A percentile compares a stretch with the other conserved stretches of the same genome.
These are phyloP conservation scores for Pseudognaphalium luteoalbum DNA, from an alignment of 129 eudicot species.

Conservation along the genomic window DNA sequence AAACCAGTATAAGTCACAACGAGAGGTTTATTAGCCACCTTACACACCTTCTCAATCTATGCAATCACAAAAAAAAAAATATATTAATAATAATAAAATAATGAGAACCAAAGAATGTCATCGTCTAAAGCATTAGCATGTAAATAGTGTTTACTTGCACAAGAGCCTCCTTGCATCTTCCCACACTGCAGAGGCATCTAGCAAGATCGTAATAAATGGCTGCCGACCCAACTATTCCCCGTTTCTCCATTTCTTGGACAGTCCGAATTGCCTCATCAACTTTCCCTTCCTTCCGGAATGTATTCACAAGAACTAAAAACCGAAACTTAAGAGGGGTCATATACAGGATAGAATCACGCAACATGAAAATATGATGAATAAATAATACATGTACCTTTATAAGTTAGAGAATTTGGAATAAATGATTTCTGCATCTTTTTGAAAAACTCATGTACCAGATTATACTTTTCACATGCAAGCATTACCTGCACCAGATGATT, in stretches of 20 bases:
- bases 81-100: background rate
- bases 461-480: slow-evolving; percentile 78
- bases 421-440: slow-evolving; percentile 62
- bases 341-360: slow-evolving; percentile 11
- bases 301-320: slow-evolving; percentile 71
- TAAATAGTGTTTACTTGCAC: slow-evolving; percentile 57
- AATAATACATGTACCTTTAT: slow-evolving; percentile 57
- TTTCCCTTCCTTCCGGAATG: slow-evolving; percentile 84
- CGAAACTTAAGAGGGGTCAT: background rate
- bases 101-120: background rate
- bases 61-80: background rate
- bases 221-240: slow-evolving; percentile 87
- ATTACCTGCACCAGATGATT: slow-evolving; percentile 57
- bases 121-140: background rate
- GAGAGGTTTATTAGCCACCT: slow-evolving; percentile 83
- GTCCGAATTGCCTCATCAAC: slow-evolving; percentile 63
- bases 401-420: slow-evolving; percentile 80
- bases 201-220: slow-evolving; percentile 92
- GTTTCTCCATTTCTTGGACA: slow-evolving; percentile 81
- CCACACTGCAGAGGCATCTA: slow-evolving; percentile 91
- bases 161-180: slow-evolving; percentile 81
- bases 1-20: slow-evolving; percentile 93
- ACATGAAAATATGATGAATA: background rate
- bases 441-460: slow-evolving; percentile 89
- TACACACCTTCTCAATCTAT: slow-evolving; percentile 86